Evolutionary conservation across 2,329 filamentous ascomycete genomes (phyloP).

Genomic region (Colletotrichum sidae): DNA sequence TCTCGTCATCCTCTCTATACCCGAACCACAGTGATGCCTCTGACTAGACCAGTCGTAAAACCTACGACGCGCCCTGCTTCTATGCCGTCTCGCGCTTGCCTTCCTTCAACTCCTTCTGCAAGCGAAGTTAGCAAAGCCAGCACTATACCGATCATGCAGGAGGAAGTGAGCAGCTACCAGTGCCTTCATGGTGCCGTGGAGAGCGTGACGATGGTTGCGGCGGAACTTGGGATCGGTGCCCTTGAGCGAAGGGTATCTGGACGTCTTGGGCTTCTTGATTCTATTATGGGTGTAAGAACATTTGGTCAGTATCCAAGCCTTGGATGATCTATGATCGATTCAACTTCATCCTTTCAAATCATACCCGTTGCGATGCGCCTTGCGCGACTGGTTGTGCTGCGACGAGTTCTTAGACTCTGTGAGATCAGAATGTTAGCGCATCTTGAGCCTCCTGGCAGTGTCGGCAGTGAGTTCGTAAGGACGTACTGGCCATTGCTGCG

Average conservation of each 20-base stretch:
- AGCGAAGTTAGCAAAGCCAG: constrained; percentile 45
- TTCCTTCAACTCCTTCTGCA: constrained; percentile 96
- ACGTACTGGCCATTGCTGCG: constrained; percentile 57
- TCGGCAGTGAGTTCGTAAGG: too few relatives aligned
- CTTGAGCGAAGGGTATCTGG: constrained; percentile 98
- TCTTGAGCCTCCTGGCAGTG: constrained; percentile 20
- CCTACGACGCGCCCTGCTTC: constrained; percentile 30
- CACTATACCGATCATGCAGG: background rate
- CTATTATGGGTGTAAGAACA: constrained; percentile 58
- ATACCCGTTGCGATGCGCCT: constrained; percentile 99
- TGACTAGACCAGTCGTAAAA: constrained; percentile 27
- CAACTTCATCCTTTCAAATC: constrained; percentile 48
- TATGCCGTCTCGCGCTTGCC: constrained; percentile 92
- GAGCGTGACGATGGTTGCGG: constrained; percentile 99
- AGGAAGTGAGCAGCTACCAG: constrained; percentile 73
- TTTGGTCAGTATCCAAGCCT: constrained; percentile 10
- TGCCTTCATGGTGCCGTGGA: constrained; percentile 98
- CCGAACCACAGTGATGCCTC: constrained; percentile 19
- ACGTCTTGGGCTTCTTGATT: constrained; percentile 99
- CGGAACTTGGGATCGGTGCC: constrained; percentile 99
- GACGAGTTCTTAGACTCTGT: constrained; percentile 99
- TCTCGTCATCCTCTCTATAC: too few relatives aligned
- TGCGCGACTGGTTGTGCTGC: constrained; percentile 98
- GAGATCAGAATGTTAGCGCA: too few relatives aligned
- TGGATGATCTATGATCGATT: background rate